Base-by-base conservation (phyloP, 208 protist species). In the Leishmania arabica region DNA sequence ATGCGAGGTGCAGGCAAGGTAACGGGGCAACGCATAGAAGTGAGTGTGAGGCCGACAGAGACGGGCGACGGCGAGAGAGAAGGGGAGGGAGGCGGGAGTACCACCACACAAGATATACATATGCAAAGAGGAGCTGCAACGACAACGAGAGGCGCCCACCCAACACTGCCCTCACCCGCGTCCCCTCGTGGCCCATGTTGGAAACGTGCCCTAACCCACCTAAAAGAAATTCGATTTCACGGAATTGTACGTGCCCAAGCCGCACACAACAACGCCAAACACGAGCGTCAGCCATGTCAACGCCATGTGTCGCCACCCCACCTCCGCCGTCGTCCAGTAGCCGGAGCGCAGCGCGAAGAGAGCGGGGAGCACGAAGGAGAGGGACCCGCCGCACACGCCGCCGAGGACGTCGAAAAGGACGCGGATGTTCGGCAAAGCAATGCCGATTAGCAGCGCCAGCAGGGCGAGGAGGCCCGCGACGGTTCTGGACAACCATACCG, bases 391-490 rank as follows among this genome's bases (percentile, higher is more conserved):
- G 73, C 92, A 95, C 53, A 95, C 78, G 21, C 92, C 94, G 51
- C 94, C 94, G 17, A 97, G 85, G 7, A 97, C 11, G 78, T 91
- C 89, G 73, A 97, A 95, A 24, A 97, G 84, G 27, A 96, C 80
- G 66, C 86, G 84, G 58, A 97, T 91, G 83, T 91, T 94, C 13
- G 94, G 94, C 54, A 97, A 86, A 42, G 88, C 85, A 53, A 95
- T 79, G 49, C 89, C 91, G 31, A 92, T 78, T 74, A 95, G 66
- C 7, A 95, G 83, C 27, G 91, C 88, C n/a, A 92, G 84, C 56
- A 95, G 80, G 24, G 92, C 87, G 9, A 97, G 84, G 15, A 84
- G 54, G 40, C 84, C 90, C 58, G 85, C 89, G 27, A 93, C 78
- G 49, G 86, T 84, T 71, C 83, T 85, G 66, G 85, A 88, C 45